Percentiles rank a stretch among this genome's conserved stretches.
Evolutionary conservation across 176 grass and related monocot genomes (phyloP).

Genomic region (Oryza glumipatula): DNA sequence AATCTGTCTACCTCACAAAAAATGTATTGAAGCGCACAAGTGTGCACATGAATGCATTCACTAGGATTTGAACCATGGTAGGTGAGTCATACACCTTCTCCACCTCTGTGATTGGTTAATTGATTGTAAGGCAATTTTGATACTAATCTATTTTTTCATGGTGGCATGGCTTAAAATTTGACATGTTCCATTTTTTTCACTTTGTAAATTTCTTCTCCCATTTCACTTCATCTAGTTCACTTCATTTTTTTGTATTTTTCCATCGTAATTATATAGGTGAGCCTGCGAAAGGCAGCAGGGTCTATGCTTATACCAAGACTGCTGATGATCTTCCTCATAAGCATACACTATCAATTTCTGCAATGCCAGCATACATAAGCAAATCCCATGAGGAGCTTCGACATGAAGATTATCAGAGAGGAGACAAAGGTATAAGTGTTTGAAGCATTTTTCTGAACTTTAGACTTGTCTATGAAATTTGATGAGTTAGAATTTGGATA

Average conservation of each 20-base stretch:
- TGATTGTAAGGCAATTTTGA: neutral
- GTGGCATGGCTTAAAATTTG: neutral
- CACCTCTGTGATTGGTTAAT: neutral
- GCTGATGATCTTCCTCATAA: neutral
- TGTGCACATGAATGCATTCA: neutral
- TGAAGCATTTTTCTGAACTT: conserved; percentile 17
- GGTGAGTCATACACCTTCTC: neutral
- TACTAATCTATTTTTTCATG: neutral
- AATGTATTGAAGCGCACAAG: no score
- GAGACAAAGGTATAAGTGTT: conserved; percentile 25
- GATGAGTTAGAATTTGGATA: neutral
- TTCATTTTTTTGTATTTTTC: neutral
- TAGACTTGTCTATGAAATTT: neutral
- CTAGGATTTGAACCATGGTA: neutral
- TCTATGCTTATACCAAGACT: conserved; percentile 29
- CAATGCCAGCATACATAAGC: conserved; percentile 43
- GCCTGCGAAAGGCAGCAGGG: conserved; percentile 36
- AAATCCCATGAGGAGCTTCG: conserved; percentile 57
- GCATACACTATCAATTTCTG: conserved; percentile 43
- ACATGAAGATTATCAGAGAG: conserved; percentile 38
- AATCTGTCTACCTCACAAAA: neutral
- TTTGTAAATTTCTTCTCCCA: neutral
- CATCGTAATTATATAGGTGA: conserved; percentile 20
- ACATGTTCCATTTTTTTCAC: neutral
- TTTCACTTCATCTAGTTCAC: conserved; percentile 17